Conservation (phyloP, 345 rosid species). For the Camelina hispida region DNA sequence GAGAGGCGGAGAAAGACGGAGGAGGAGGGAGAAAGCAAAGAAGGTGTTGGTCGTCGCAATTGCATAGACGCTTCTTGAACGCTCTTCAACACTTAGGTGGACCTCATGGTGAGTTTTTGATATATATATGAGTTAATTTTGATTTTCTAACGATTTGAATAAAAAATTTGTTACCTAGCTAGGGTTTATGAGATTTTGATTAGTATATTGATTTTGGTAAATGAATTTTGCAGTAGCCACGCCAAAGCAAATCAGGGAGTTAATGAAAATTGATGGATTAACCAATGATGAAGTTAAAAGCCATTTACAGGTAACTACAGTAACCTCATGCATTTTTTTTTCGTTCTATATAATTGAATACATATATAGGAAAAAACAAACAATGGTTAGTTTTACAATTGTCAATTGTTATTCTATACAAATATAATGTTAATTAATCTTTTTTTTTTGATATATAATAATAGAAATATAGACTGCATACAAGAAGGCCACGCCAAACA, state of each 20-base stretch:
- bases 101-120: conserved; percentile 61
- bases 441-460: not conserved
- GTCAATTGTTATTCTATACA: not conserved
- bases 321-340: not conserved
- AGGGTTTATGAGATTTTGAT: conserved; percentile 14
- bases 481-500: conserved; percentile 69
- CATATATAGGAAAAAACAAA: not conserved
- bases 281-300: conserved; percentile 97
- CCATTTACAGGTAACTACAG: conserved; percentile 80
- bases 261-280: conserved; percentile 94
- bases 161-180: not conserved
- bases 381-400: no score
- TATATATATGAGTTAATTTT: not conserved
- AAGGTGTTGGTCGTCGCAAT: conserved; percentile 94
- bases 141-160: not conserved
- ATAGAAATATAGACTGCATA: conserved; percentile 89
- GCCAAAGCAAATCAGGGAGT: conserved; percentile 90
- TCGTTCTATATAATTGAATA: not conserved
- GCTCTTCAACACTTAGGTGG: conserved; percentile 98
- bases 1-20: conserved; percentile 56
- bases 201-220: conserved; percentile 16
- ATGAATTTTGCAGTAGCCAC: conserved; percentile 71
- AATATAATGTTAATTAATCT: conserved; percentile 1
- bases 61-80: conserved; percentile 80
- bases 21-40: conserved; percentile 66